Evolutionary conservation across 306 rosid species (phyloP).

Genomic region (Elaeagnus macrophylla): DNA sequence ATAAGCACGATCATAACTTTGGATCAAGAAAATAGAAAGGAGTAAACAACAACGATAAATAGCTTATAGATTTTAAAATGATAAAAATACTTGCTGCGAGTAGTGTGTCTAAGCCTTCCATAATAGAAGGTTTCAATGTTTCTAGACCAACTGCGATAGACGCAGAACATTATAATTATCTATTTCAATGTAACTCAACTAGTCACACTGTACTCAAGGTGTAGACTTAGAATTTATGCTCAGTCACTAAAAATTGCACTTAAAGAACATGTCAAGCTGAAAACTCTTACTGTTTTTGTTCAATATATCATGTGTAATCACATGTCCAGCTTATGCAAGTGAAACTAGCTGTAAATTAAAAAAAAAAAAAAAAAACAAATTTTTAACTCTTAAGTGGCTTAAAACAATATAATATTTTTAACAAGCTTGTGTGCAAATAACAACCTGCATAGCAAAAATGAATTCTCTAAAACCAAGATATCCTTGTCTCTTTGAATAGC

Average conservation of each 20-base stretch:
- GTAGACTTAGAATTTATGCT: neutral
- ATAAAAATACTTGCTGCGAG: slow-evolving; percentile 38
- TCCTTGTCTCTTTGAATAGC: slow-evolving; percentile 80
- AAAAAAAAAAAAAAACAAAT: neutral
- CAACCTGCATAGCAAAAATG: slow-evolving; percentile 70
- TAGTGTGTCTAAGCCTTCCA: slow-evolving; percentile 64
- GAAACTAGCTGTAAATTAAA: slow-evolving; percentile 34
- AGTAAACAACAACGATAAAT: neutral
- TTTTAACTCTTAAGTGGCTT: neutral
- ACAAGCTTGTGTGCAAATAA: neutral
- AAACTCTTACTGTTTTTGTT: slow-evolving; percentile 31
- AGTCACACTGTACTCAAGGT: too few relatives aligned
- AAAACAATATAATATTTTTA: neutral
- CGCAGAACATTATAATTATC: too few relatives aligned
- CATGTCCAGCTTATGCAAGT: slow-evolving; percentile 45
- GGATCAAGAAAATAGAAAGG: neutral
- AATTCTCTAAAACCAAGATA: slow-evolving; percentile 81
- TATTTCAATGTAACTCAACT: too few relatives aligned
- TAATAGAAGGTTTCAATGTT: slow-evolving; percentile 47
- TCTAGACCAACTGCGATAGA: slow-evolving; percentile 47
- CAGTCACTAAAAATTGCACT: slow-evolving; percentile 6
- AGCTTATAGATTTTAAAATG: neutral
- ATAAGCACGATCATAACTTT: slow-evolving; percentile 12
- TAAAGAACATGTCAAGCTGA: neutral
- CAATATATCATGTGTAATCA: slow-evolving; percentile 35